Conservation (phyloP, 352 stramenopile species). For the Pythium grandisporangium region DNA sequence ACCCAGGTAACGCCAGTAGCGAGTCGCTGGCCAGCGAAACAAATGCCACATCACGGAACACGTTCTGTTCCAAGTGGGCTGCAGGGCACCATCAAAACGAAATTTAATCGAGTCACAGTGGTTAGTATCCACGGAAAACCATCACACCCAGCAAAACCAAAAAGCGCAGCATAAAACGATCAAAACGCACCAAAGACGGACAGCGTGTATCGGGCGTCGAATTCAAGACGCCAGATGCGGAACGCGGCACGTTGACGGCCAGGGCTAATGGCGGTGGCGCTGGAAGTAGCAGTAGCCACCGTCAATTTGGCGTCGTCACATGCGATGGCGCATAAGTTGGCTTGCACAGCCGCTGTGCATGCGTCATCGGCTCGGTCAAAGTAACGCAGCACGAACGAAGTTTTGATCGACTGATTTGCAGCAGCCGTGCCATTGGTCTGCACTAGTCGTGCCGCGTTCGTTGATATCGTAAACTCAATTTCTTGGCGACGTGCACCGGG, state of each 20-base stretch:
- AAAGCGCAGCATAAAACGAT: no score
- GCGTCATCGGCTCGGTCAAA: constrained; percentile 36
- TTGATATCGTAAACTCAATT: constrained; percentile 52
- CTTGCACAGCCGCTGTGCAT: constrained; percentile 5
- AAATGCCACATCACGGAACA: constrained; percentile 18
- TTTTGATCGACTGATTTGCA: constrained; percentile 19
- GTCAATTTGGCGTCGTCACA: neutral
- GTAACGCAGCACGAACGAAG: constrained; percentile 49
- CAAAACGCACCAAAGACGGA: constrained; percentile 38
- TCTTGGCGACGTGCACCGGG: constrained; percentile 46
- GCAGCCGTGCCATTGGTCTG: neutral
- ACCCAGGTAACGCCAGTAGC: constrained; percentile 37
- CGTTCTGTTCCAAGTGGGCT: no score
- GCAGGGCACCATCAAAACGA: no score
- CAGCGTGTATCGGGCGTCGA: constrained; percentile 58
- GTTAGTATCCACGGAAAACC: no score
- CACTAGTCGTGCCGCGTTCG: no score
- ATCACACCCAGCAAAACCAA: no score
- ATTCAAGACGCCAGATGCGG: constrained; percentile 62
- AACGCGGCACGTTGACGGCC: no score
- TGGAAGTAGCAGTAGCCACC: constrained; percentile 1
- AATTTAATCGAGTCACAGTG: no score
- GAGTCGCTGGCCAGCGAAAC: constrained; percentile 26
- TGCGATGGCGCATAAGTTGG: constrained; percentile 3
- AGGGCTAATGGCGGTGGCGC: no score